Base-by-base conservation (phyloP, 1,284 basidiomycete species). In the Naganishia cerealis region DNA sequence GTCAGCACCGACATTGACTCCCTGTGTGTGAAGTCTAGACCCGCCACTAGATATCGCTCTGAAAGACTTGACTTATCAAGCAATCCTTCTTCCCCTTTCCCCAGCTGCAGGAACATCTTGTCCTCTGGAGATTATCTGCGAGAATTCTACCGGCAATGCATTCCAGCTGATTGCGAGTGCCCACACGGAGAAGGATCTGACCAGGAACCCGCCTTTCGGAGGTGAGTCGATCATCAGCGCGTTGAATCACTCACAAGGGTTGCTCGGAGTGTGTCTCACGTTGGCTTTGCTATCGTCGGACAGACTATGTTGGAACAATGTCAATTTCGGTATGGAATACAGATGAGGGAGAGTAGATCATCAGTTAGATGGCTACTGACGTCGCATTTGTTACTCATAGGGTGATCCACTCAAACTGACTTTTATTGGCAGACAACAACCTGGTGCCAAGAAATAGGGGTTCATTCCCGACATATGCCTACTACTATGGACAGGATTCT, bases 71-170 rank as follows among this genome's bases (percentile, higher is more conserved):
- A 48, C 42, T 21, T 9, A 43, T 18, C 42, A 21, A 12, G 8
- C 53, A n/a, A 3, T 57, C 43, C 48, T 36, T 59, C 15, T 16
- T 59, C 8, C 24, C 13, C 38, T 16, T 24, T 26, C 21, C 16
- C 18, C 52, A 57, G 40, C 58, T 13, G 6, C 57, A 15, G 66
- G 57, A n/a, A 67, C 69, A 29, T 65, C 57, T 3, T 70, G 69
- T 26, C 66, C 66, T 12, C 21, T 70, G 12, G 69, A 70, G 12
- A 43, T 70, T 21, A 66, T 70, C 29, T 67, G 66, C 57, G 69
- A 70, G 55, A 61, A 53, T 26, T 48, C 62, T 2, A 33, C 61
- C 33, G 69, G 69, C 3, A 67, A 65, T 26, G 69, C 62, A 3
- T 67, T 66, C 39, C 57, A 66, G 21, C 50, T 70, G 21, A 21